Evolutionary conservation across 2,329 filamentous ascomycete genomes (phyloP).

Genomic region (Pestalotiopsis sp.): DNA sequence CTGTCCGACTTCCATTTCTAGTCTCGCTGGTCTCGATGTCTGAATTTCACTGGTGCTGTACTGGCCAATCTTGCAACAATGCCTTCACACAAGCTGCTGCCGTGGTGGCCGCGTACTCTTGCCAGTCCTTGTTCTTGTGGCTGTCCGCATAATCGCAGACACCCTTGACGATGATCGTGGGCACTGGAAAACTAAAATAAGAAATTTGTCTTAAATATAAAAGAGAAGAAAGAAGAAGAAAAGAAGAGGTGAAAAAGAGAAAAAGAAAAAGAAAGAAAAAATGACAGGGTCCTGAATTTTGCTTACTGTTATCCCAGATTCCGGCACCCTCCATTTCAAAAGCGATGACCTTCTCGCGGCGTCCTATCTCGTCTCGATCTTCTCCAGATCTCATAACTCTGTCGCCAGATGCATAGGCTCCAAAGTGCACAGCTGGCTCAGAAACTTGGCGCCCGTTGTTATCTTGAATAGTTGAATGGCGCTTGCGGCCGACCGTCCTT

Average conservation of each 20-base stretch:
- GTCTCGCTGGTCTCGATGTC: no score
- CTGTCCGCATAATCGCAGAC: neutral
- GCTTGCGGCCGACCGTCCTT: neutral
- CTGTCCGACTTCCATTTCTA: no score
- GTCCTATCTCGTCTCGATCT: neutral
- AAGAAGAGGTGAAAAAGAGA: no score
- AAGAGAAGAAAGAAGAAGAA: no score
- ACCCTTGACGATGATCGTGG: neutral
- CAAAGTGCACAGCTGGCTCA: no score
- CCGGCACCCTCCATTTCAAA: neutral
- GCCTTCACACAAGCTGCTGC: neutral
- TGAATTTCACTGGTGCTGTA: no score
- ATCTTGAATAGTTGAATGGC: no score
- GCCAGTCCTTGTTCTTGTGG: neutral
- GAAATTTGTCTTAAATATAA: no score
- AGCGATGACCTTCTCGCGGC: neutral
- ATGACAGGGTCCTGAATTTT: neutral
- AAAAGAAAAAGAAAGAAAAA: no score
- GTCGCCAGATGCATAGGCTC: neutral
- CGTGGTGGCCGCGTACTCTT: neutral
- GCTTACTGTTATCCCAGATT: neutral
- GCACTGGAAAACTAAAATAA: no score
- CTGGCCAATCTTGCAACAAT: neutral
- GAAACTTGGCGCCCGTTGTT: no score
- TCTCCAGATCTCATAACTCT: neutral